Evolutionary conservation across 768 basidiomycete genomes (phyloP).

Genomic region (Ephemerocybe angulata): DNA sequence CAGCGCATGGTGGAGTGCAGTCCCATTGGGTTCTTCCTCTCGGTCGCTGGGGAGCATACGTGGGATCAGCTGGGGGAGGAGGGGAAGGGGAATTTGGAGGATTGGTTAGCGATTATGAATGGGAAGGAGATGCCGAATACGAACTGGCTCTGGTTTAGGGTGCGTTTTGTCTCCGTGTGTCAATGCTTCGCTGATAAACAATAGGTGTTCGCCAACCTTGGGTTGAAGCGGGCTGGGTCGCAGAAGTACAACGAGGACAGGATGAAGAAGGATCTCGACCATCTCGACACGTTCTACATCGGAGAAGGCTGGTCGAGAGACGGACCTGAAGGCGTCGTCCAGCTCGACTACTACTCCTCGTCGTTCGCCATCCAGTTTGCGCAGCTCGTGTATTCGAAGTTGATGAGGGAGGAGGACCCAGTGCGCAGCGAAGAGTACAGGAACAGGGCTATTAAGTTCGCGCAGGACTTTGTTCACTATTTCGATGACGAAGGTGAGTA

Average conservation of each 20-base stretch:
- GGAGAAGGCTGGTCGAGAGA: conserved; percentile 75
- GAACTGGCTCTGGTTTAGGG: conserved; percentile 82
- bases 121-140: conserved; percentile 83
- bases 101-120: conserved; percentile 73
- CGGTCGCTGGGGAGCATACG: conserved; percentile 59
- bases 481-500: conserved; percentile 65
- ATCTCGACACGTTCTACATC: conserved; percentile 77
- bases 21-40: conserved; percentile 68
- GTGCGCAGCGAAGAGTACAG: conserved; percentile 62
- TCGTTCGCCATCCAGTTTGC: conserved; percentile 78
- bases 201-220: conserved; percentile 74
- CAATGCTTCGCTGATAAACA: not conserved
- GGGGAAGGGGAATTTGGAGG: conserved; percentile 55
- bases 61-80: conserved; percentile 57
- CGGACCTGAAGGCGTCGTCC: conserved; percentile 73
- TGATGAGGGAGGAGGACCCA: conserved; percentile 60
- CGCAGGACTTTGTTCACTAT: conserved; percentile 69
- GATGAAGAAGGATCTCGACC: conserved; percentile 71
- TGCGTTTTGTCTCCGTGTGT: conserved; percentile 29
- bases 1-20: conserved; percentile 83
- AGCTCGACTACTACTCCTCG: conserved; percentile 76
- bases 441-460: conserved; percentile 58
- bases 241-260: conserved; percentile 51
- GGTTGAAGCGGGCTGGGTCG: conserved; percentile 60
- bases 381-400: conserved; percentile 66